phyloP scores from a whole-genome alignment of 805 yeast species.

The Yamadazyma laniorum region DNA sequence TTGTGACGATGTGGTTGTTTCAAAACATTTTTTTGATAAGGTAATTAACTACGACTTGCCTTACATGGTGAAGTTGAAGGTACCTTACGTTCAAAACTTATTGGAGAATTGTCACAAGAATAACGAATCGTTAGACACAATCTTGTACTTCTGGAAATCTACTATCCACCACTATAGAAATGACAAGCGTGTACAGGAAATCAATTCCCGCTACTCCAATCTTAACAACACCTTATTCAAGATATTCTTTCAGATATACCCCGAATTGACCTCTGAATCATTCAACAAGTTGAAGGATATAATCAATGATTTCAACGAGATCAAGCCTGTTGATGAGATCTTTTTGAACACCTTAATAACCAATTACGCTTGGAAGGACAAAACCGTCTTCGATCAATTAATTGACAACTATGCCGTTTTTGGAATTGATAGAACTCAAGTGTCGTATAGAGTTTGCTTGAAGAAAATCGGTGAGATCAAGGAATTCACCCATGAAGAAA shows the following conservation, averaged over 20 bases:
- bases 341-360: conserved; percentile 75
- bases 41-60: conserved; percentile 72
- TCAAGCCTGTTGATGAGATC: conserved; percentile 70
- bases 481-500: conserved; percentile 48
- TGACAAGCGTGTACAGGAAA: conserved; percentile 30
- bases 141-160: conserved; percentile 60
- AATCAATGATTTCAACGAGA: conserved; percentile 52
- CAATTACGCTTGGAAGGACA: conserved; percentile 66
- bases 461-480: conserved; percentile 70
- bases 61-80: conserved; percentile 66
- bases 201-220: conserved; percentile 66
- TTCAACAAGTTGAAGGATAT: conserved; percentile 55
- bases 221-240: conserved; percentile 67
- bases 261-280: conserved; percentile 52
- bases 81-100: conserved; percentile 66
- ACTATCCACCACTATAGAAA: conserved; percentile 52
- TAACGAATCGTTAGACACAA: conserved; percentile 55
- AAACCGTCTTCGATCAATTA: conserved; percentile 61
- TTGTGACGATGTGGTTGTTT: conserved; percentile 68
- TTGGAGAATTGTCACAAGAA: conserved; percentile 58
- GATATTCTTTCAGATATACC: conserved; percentile 61
- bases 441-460: conserved; percentile 67
- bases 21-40: conserved; percentile 71
- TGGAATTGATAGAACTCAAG: conserved; percentile 59
- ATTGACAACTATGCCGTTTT: conserved; percentile 58